Percentiles rank a stretch among this genome's conserved stretches.
Conservation (phyloP, 177 flowering plant genomes). For the Tripterygium wilfordii region DNA sequence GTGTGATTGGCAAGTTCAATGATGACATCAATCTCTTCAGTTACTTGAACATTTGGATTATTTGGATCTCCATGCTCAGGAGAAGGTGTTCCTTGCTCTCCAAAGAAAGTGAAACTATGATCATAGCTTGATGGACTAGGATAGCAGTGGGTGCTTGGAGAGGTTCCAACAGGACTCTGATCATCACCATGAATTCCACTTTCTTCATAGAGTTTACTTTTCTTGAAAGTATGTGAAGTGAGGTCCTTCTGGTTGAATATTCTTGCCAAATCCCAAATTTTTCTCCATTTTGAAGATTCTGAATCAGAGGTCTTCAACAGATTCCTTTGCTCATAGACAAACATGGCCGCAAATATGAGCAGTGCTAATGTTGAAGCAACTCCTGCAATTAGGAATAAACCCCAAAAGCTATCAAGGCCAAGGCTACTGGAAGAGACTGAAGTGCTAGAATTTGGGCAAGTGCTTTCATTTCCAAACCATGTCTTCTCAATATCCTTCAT, state of each 20-base stretch:
- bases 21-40: not conserved
- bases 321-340: constrained; percentile 20
- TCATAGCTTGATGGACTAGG: not conserved
- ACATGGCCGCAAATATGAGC: constrained; percentile 15
- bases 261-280: not conserved
- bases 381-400: constrained; percentile 30
- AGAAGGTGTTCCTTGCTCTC: constrained; percentile 1
- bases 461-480: constrained; percentile 20
- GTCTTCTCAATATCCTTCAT: constrained; percentile 25
- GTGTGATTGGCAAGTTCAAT: not conserved
- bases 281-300: constrained; percentile 1
- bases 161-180: too few relatives aligned
- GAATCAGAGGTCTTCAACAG: constrained; percentile 2
- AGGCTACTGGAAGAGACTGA: constrained; percentile 13
- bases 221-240: constrained; percentile 12
- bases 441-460: constrained; percentile 3
- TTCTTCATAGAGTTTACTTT: not conserved
- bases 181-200: not conserved
- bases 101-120: too few relatives aligned
- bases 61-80: not conserved
- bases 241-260: constrained; percentile 13
- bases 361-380: constrained; percentile 24
- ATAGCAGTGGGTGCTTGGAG: constrained; percentile 7
- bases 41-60: not conserved
- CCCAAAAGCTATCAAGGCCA: constrained; percentile 29